These are phyloP conservation scores for Speleostelium caveatum DNA, from an alignment of 78 protist species.

Conservation along the genomic window DNA sequence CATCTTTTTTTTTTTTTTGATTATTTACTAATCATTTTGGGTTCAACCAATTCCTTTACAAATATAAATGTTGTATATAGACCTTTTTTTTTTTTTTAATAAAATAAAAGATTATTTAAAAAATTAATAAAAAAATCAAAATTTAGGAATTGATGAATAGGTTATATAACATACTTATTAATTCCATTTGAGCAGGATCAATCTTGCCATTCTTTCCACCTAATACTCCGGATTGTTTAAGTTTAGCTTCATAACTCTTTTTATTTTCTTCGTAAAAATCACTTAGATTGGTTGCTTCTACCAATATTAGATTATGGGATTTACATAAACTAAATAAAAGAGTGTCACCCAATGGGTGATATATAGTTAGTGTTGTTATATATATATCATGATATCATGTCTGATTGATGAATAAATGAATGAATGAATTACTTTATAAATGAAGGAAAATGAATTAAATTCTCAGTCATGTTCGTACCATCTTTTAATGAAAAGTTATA, in stretches of 20 bases:
- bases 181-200: constrained; percentile 57
- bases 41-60: constrained; percentile 23
- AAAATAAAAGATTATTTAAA: background rate
- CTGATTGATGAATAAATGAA: background rate
- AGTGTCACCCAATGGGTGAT: no score
- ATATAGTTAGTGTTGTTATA: background rate
- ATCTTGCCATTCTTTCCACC: constrained; percentile 4
- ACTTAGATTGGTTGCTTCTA: constrained; percentile 53
- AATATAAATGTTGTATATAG: constrained; percentile 52
- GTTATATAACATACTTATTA: constrained; percentile 21
- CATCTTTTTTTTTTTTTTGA: no score
- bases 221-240: constrained; percentile 44
- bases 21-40: background rate
- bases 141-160: background rate
- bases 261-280: constrained; percentile 74
- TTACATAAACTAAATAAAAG: constrained; percentile 45
- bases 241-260: constrained; percentile 52
- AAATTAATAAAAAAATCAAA: background rate
- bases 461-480: constrained; percentile 26
- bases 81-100: background rate
- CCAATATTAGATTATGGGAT: constrained; percentile 37
- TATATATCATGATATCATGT: background rate
- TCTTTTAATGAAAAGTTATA: constrained; percentile 27
- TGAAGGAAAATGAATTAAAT: constrained; percentile 70
- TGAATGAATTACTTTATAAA: constrained; percentile 35